Conservation (phyloP, 2,329 filamentous ascomycete genomes). For the Scleromitrula shiraiana region DNA sequence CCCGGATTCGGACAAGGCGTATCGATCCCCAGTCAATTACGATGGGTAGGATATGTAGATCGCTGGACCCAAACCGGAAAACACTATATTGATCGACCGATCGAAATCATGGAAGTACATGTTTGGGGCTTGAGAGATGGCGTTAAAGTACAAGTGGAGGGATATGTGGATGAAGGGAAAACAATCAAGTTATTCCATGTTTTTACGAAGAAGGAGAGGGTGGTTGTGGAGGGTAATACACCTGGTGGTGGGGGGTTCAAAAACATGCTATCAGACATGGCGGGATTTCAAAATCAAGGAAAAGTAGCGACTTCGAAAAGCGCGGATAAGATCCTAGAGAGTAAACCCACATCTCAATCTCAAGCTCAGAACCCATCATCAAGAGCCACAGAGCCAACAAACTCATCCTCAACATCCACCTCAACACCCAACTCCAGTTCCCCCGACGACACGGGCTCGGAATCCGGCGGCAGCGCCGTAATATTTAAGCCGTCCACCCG, state of each 20-base stretch:
- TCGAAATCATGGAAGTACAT: conserved; percentile 84
- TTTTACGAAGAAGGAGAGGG: conserved; percentile 65
- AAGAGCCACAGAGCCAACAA: background rate
- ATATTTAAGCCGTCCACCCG: conserved; percentile 66
- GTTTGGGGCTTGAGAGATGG: conserved; percentile 82
- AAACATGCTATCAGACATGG: conserved; percentile 48
- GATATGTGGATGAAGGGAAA: conserved; percentile 82
- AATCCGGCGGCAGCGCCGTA: conserved; percentile 61
- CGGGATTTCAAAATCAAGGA: conserved; percentile 28
- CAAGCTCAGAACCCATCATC: too few species aligned
- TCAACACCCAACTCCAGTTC: background rate
- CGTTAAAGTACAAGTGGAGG: conserved; percentile 79
- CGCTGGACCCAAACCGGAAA: conserved; percentile 71
- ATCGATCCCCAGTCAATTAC: conserved; percentile 84
- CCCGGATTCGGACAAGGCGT: conserved; percentile 82
- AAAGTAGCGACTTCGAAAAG: conserved; percentile 16
- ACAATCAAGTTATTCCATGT: conserved; percentile 77
- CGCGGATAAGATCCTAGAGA: conserved; percentile 10
- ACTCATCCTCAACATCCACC: background rate
- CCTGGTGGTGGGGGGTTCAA: conserved; percentile 42
- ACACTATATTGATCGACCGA: conserved; percentile 69
- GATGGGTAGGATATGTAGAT: conserved; percentile 84
- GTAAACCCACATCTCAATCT: too few species aligned
- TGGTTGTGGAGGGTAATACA: conserved; percentile 52
- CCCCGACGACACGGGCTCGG: conserved; percentile 27